Conservation (phyloP, 495 filamentous ascomycete species). For the Melanomma pulvis-pyrius region DNA sequence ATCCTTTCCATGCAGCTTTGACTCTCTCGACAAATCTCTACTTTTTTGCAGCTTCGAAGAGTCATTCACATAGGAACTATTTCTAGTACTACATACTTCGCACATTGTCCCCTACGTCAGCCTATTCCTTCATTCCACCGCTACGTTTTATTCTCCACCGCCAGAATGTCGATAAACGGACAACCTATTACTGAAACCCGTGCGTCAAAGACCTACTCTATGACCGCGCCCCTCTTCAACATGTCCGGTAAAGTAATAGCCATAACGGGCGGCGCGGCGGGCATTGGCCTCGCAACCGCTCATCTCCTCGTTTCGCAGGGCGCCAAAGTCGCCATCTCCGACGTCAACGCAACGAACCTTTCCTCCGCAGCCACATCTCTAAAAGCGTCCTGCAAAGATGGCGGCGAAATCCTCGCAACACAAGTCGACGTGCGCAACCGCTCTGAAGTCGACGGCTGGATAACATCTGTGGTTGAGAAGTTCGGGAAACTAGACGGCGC, state of each 20-base stretch:
- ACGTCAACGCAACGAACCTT: constrained; percentile 23
- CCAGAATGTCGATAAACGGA: constrained; percentile 25
- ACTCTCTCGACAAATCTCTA: too few species aligned
- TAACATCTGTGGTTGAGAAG: constrained; percentile 46
- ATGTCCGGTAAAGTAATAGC: constrained; percentile 25
- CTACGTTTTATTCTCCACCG: not conserved
- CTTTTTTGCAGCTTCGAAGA: too few species aligned
- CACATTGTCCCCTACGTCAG: too few species aligned
- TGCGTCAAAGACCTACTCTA: constrained; percentile 15
- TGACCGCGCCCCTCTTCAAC: constrained; percentile 29
- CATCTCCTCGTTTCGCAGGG: constrained; percentile 28
- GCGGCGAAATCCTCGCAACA: constrained; percentile 31
- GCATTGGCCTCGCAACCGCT: constrained; percentile 34
- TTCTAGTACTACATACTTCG: too few species aligned
- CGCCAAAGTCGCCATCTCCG: constrained; percentile 32
- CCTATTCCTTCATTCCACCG: too few species aligned
- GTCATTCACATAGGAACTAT: too few species aligned
- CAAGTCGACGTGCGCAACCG: constrained; percentile 50
- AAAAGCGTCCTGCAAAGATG: not conserved
- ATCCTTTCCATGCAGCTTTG: too few species aligned
- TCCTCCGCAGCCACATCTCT: not conserved
- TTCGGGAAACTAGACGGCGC: constrained; percentile 43
- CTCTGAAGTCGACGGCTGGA: constrained; percentile 54
- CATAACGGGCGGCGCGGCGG: constrained; percentile 27
- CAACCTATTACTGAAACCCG: constrained; percentile 18